Evolutionary conservation across 83 land plant species (phyloP).

Genomic region (Thuja plicata): DNA sequence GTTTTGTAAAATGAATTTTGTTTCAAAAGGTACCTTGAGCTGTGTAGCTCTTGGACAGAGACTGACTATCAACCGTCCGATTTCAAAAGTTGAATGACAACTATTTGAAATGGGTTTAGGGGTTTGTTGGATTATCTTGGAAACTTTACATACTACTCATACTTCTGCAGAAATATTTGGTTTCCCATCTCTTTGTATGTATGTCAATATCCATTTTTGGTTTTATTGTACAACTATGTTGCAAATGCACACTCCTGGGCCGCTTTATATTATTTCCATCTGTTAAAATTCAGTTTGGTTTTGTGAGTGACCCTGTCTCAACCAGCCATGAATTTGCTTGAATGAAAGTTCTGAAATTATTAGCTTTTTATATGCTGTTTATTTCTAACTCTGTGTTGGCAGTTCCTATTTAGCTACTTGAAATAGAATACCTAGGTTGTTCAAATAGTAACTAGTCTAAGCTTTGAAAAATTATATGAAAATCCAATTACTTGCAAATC

Average conservation of each 20-base stretch:
- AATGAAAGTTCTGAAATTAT: not conserved
- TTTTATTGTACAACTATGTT: not conserved
- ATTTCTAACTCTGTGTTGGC: not conserved
- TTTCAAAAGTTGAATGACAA: not conserved
- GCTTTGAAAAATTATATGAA: not conserved
- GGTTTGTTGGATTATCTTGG: not conserved
- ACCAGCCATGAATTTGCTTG: not conserved
- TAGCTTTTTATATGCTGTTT: not conserved
- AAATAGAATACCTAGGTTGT: not conserved
- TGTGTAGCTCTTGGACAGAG: not conserved
- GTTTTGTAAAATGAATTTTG: not conserved
- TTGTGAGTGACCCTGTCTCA: not conserved
- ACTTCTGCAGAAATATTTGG: not conserved
- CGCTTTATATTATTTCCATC: not conserved
- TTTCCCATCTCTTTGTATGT: not conserved
- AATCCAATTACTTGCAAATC: not conserved
- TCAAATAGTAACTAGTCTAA: not conserved
- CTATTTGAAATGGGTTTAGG: not conserved
- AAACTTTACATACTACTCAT: not conserved
- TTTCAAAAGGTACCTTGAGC: not conserved
- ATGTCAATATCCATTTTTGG: conserved; percentile 1
- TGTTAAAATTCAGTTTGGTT: not conserved
- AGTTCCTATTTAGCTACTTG: not conserved
- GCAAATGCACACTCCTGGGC: not conserved
- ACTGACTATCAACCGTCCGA: not conserved